These are phyloP conservation scores for Coemansia sp. DNA, from an alignment of 192 early-diverging fungal species.

Conservation along the genomic window DNA sequence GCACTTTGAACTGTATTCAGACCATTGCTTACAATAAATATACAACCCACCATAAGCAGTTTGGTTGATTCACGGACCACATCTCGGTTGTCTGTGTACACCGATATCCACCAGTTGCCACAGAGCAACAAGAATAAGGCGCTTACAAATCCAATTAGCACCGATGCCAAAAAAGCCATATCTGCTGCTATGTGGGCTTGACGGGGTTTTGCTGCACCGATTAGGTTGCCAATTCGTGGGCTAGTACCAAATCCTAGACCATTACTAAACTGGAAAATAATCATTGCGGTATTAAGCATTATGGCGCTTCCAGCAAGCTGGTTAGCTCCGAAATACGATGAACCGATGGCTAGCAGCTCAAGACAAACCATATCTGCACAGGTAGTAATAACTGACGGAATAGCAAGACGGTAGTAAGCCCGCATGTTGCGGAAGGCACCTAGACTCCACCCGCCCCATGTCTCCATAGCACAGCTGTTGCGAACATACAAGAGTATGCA, in stretches of 20 bases:
- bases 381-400: conserved; percentile 56
- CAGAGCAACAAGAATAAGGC: conserved; percentile 11
- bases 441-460: conserved; percentile 82
- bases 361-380: conserved; percentile 75
- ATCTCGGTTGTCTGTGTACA: conserved; percentile 65
- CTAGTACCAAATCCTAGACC: no score
- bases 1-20: conserved; percentile 58
- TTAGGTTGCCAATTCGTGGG: no score
- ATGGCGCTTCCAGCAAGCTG: conserved; percentile 46
- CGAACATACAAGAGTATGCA: conserved; percentile 45
- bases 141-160: conserved; percentile 48
- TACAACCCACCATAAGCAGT: conserved; percentile 69
- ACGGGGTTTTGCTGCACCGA: no score
- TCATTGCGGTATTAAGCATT: no score
- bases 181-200: no score
- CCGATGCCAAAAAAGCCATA: conserved; percentile 28
- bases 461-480: conserved; percentile 57
- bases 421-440: conserved; percentile 64
- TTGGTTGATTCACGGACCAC: conserved; percentile 67
- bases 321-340: conserved; percentile 72
- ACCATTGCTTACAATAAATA: conserved; percentile 62
- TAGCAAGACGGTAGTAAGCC: conserved; percentile 64
- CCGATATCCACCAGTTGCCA: conserved; percentile 36
- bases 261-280: no score
- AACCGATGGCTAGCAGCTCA: conserved; percentile 66